Conservation (phyloP, 345 rosid genomes). For the Brassica rapa region DNA sequence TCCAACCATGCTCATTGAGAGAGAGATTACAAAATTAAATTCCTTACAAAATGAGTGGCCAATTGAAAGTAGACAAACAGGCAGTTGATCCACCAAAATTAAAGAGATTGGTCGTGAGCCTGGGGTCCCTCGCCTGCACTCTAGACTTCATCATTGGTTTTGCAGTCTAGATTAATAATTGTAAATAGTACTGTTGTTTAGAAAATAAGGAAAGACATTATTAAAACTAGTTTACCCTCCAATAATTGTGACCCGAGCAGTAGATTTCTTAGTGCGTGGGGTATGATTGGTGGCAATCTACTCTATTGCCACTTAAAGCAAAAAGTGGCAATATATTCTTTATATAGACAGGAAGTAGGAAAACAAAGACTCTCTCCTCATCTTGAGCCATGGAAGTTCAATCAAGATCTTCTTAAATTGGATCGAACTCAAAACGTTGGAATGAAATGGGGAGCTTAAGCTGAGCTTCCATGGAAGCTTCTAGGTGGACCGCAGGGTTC, state of each 20-base stretch:
- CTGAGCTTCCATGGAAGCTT: slow-evolving; percentile 32
- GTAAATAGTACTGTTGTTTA: not conserved
- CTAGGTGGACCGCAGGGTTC: slow-evolving; percentile 13
- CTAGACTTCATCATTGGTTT: not conserved
- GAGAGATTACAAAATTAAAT: too few species aligned
- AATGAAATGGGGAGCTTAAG: slow-evolving; percentile 17
- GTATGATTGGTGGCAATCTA: not conserved
- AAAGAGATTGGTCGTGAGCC: slow-evolving; percentile 10
- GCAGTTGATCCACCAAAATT: not conserved
- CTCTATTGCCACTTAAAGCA: not conserved
- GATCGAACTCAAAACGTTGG: slow-evolving; percentile 11
- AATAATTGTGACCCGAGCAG: not conserved
- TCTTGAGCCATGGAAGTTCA: slow-evolving; percentile 20
- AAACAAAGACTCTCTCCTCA: slow-evolving; percentile 24
- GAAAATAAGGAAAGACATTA: not conserved
- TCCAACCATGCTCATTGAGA: too few species aligned
- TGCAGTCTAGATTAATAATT: not conserved
- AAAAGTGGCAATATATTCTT: not conserved
- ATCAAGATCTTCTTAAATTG: slow-evolving; percentile 10
- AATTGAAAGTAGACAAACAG: slow-evolving; percentile 24
- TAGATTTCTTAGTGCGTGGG: not conserved
- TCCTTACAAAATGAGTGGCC: not conserved
- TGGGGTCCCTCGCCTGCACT: slow-evolving; percentile 19
- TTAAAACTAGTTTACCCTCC: not conserved
- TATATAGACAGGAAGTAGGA: slow-evolving; percentile 16